phyloP scores from a whole-genome alignment of 768 basidiomycete genomes.

The Tulasnella calospora region DNA sequence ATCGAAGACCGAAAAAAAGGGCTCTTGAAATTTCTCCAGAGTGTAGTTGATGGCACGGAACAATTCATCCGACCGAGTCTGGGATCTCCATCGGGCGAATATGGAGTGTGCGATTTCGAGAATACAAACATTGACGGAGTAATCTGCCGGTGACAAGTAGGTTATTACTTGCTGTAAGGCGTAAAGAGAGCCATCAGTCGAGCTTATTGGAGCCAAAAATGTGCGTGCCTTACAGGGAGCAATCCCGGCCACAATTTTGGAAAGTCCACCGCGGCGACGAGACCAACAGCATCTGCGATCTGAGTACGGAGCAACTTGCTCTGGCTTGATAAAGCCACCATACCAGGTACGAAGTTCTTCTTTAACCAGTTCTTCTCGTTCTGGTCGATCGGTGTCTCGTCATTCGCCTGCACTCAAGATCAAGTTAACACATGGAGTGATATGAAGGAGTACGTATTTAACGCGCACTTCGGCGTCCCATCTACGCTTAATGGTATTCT shows the following conservation, averaged over 20 bases:
- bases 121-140: slow-evolving; percentile 81
- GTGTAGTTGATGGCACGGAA: slow-evolving; percentile 91
- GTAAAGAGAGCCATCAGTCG: slow-evolving; percentile 1
- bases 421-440: neutral
- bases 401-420: neutral
- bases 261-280: slow-evolving; percentile 90
- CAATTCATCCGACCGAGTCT: slow-evolving; percentile 79
- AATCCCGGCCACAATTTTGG: slow-evolving; percentile 83
- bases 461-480: slow-evolving; percentile 45
- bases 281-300: slow-evolving; percentile 86
- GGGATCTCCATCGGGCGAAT: slow-evolving; percentile 87
- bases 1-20: slow-evolving; percentile 75
- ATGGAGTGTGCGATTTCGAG: slow-evolving; percentile 94
- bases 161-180: slow-evolving; percentile 72
- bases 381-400: slow-evolving; percentile 59
- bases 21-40: slow-evolving; percentile 70
- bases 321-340: slow-evolving; percentile 76
- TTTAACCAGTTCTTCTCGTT: slow-evolving; percentile 71
- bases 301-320: slow-evolving; percentile 69
- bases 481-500: slow-evolving; percentile 79
- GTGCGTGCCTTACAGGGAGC: slow-evolving; percentile 64
- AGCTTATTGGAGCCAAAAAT: neutral
- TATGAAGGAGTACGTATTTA: neutral
- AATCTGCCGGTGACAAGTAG: slow-evolving; percentile 75
- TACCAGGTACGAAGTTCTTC: slow-evolving; percentile 76